These are phyloP conservation scores for Cystobasidium tubakii DNA, from an alignment of 768 basidiomycete genomes.

Conservation along the genomic window DNA sequence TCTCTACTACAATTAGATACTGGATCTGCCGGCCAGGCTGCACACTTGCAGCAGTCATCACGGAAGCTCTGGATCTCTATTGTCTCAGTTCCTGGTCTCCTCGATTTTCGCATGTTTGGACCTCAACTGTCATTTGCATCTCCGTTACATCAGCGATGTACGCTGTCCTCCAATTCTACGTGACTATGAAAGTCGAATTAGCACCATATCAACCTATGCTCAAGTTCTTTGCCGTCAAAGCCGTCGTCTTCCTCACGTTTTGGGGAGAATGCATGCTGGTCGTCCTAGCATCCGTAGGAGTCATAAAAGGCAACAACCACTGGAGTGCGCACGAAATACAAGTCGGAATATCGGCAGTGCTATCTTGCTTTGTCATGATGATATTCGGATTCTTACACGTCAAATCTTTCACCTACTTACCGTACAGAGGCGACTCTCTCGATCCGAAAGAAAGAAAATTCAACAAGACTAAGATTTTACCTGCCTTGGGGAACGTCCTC, in stretches of 20 bases:
- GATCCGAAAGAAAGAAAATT: slow-evolving; percentile 18
- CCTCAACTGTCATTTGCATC: slow-evolving; percentile 59
- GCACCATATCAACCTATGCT: slow-evolving; percentile 60
- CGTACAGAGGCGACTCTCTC: slow-evolving; percentile 53
- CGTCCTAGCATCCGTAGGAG: slow-evolving; percentile 57
- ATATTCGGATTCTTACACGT: slow-evolving; percentile 53
- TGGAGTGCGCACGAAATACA: slow-evolving; percentile 66
- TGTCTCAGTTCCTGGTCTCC: slow-evolving; percentile 67
- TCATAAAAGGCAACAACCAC: slow-evolving; percentile 56
- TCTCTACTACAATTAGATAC: neutral
- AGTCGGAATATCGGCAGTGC: slow-evolving; percentile 63
- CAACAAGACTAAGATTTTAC: slow-evolving; percentile 37
- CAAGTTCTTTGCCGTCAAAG: slow-evolving; percentile 67
- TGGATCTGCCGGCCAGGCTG: slow-evolving; percentile 33
- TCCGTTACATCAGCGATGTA: slow-evolving; percentile 75
- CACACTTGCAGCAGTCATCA: slow-evolving; percentile 29
- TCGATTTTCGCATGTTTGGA: slow-evolving; percentile 67
- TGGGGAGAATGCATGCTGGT: slow-evolving; percentile 67
- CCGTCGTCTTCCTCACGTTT: slow-evolving; percentile 64
- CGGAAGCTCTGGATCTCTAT: slow-evolving; percentile 55
- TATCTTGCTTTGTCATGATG: slow-evolving; percentile 71
- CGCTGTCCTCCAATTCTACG: slow-evolving; percentile 63
- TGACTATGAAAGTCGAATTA: slow-evolving; percentile 58
- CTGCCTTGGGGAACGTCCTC: slow-evolving; percentile 60
- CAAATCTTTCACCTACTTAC: slow-evolving; percentile 65